phyloP scores from a whole-genome alignment of 148 eudicot genomes.

The Chenopodium formosanum region DNA sequence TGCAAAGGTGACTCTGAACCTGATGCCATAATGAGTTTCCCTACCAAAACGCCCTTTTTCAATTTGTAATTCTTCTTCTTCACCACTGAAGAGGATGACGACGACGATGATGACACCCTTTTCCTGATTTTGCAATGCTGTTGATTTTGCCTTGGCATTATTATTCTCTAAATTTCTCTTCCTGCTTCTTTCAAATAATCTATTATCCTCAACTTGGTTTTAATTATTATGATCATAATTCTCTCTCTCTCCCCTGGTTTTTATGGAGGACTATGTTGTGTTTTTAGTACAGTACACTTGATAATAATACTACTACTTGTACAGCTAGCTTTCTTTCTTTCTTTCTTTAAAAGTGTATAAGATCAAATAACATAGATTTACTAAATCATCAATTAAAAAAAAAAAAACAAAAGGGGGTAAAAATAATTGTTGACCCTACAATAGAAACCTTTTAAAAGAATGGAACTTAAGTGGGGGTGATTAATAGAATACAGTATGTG shows the following conservation, averaged over 20 bases:
- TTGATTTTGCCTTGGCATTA: conserved; percentile 40
- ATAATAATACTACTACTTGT: too few relatives aligned
- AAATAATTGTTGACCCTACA: conserved; percentile 22
- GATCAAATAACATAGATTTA: conserved; percentile 30
- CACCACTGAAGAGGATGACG: conserved; percentile 63
- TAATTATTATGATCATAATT: conserved; percentile 20
- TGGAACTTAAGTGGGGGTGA: conserved; percentile 2
- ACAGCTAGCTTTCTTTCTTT: too few relatives aligned
- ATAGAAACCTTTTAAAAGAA: conserved; percentile 28
- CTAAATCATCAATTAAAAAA: background rate
- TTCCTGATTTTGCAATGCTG: conserved; percentile 58
- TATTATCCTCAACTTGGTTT: conserved; percentile 5
- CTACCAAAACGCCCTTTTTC: conserved; percentile 59
- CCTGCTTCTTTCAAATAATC: background rate
- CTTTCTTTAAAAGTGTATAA: conserved; percentile 18
- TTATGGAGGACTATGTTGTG: background rate
- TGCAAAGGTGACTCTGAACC: conserved; percentile 44
- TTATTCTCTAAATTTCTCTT: conserved; percentile 5
- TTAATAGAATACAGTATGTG: background rate
- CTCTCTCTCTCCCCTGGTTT: background rate
- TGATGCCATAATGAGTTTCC: conserved; percentile 41
- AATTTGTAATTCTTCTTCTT: conserved; percentile 47
- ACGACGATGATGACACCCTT: conserved; percentile 56
- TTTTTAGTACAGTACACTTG: too few relatives aligned
- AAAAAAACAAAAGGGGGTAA: too few relatives aligned